Conservation (phyloP, 441 rosid genomes). For the Erodium texanum region DNA sequence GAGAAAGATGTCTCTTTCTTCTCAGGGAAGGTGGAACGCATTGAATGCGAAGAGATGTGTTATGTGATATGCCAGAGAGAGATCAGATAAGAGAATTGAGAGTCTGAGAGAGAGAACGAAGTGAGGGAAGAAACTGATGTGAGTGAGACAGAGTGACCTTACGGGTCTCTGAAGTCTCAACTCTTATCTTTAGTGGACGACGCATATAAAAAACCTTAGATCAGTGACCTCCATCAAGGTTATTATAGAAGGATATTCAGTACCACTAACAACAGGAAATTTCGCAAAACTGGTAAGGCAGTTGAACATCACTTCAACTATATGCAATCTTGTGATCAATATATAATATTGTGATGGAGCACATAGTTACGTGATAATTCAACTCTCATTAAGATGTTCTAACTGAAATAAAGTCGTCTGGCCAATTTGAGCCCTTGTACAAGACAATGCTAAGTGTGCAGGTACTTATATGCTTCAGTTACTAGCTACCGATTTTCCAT, state of each 20-base stretch:
- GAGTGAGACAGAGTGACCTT: no score
- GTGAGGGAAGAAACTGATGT: no score
- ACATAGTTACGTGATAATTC: neutral
- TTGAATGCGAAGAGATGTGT: no score
- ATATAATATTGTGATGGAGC: neutral
- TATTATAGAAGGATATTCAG: conserved; percentile 84
- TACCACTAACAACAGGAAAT: conserved; percentile 86
- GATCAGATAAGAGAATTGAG: no score
- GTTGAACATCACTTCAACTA: conserved; percentile 39
- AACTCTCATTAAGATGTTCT: conserved; percentile 64
- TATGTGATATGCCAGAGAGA: no score
- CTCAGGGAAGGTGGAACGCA: no score
- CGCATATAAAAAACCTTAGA: no score
- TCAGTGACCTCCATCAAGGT: no score
- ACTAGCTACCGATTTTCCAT: neutral
- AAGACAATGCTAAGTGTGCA: conserved; percentile 66
- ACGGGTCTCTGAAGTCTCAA: no score
- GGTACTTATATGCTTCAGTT: conserved; percentile 29
- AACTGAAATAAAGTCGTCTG: conserved; percentile 79
- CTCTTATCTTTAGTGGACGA: no score
- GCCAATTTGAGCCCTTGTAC: conserved; percentile 90
- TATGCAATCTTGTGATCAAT: neutral
- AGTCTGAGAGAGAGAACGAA: no score
- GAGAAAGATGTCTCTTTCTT: no score
- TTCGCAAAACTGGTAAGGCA: conserved; percentile 95